Base-by-base conservation (phyloP, 495 filamentous ascomycete genomes). In the Penicillium waksmanii region DNA sequence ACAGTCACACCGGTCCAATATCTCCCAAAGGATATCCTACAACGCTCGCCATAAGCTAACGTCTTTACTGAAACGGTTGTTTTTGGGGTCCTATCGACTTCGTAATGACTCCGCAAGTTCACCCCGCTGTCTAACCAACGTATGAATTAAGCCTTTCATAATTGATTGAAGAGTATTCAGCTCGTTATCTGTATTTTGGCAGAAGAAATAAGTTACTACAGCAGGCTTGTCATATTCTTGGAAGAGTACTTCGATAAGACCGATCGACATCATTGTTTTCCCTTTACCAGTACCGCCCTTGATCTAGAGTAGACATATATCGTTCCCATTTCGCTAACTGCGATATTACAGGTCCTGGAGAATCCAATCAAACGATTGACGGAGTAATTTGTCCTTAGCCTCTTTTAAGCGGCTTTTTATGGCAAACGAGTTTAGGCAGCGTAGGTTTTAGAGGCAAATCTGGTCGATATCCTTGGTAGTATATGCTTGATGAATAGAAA, bases 241-340 rank as follows among this genome's bases (percentile, higher is more conserved):
- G 0, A n/a, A 34, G 18, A 76, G 44, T 55, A 70, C 65, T 50
- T 75, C 54, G 21, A 73, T 64, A 21, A 76, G 68, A 33, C 72
- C 69, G 55, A 70, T 72, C 46, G 74, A 64, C 51, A 77, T 55
- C 80, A 82, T 82, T 2, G 78, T 82, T 68, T 82, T 82, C 47
- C 79, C 77, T 57, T 75, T 80, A n/a, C 78, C 78, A 38, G 76
- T 66, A 58, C 71, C 74, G 38, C 74, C 76, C 53, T 72, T 80
- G 44, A 83, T 74, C 79, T 76, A 82, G 34, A 82, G 73, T 25
- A 80, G 60, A 10, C 61, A 33, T 46, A 63, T 19, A 31, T 54
- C 52, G 1, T 27, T 27, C 12, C 52, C 35, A 35, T 54, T 27
- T n/a, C 21, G 18, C 52, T 36, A 54, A 44, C 36, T 42, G 27